Percentiles rank a stretch among this genome's conserved stretches.
Evolutionary conservation across 129 eudicot species (phyloP).

Genomic region (Chrysanthemum seticuspe): DNA sequence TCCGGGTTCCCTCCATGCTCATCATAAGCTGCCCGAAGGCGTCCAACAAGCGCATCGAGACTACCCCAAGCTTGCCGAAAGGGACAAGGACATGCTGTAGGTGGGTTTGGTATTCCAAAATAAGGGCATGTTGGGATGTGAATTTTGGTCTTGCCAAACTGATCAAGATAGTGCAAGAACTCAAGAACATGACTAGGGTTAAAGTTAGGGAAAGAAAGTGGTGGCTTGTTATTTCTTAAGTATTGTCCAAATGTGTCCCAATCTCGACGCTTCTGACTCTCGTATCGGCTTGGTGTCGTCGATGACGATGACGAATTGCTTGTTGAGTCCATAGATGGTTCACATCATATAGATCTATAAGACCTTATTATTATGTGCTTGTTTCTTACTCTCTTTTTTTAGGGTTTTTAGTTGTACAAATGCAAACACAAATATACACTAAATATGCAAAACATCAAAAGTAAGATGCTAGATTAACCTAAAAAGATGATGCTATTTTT

Average conservation of each 20-base stretch:
- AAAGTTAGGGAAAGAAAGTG: conserved; percentile 32
- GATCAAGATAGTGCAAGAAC: conserved; percentile 47
- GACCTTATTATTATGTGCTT: not conserved
- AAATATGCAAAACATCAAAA: not conserved
- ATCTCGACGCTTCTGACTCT: conserved; percentile 45
- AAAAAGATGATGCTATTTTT: conserved; percentile 17
- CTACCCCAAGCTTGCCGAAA: conserved; percentile 45
- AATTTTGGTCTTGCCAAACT: conserved; percentile 43
- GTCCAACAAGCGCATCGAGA: conserved; percentile 42
- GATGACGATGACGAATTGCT: conserved; percentile 25
- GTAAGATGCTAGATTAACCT: not conserved
- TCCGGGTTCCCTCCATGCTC: conserved; percentile 45
- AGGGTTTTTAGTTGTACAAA: not conserved
- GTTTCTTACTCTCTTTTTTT: not conserved
- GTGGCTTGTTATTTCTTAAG: conserved; percentile 39
- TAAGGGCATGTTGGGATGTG: conserved; percentile 39
- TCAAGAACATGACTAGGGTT: conserved; percentile 41
- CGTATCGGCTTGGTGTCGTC: conserved; percentile 39
- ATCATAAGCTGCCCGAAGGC: conserved; percentile 47
- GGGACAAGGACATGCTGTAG: conserved; percentile 42
- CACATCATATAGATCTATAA: conserved; percentile 31
- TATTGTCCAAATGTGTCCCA: conserved; percentile 49
- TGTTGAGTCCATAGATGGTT: conserved; percentile 35
- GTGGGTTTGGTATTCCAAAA: conserved; percentile 37
- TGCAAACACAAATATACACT: not conserved